Evolutionary conservation across 208 protist genomes (phyloP).

Genomic region (Porcisia deanei): DNA sequence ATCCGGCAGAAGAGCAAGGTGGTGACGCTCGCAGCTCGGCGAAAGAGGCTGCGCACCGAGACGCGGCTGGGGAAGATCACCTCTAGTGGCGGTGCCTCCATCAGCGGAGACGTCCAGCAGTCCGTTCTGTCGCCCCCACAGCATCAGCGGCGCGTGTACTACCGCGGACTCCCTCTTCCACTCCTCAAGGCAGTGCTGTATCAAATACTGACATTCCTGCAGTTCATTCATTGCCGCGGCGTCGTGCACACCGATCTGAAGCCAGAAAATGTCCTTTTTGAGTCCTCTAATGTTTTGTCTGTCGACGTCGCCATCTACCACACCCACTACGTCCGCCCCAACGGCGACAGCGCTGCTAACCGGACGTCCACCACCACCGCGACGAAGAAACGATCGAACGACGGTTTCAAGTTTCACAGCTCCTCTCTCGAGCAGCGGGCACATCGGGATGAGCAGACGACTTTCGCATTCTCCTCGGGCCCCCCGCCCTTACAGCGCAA

Average conservation of each 20-base stretch:
- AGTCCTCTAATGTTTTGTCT: slow-evolving; percentile 49
- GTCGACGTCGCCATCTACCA: slow-evolving; percentile 41
- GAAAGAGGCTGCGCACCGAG: slow-evolving; percentile 30
- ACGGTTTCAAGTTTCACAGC: slow-evolving; percentile 37
- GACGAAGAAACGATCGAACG: slow-evolving; percentile 31
- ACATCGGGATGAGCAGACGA: slow-evolving; percentile 27
- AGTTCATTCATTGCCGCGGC: slow-evolving; percentile 60
- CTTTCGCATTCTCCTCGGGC: background rate
- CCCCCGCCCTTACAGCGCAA: background rate
- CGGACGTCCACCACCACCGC: slow-evolving; percentile 1
- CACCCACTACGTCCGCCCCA: slow-evolving; percentile 23
- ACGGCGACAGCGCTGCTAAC: background rate
- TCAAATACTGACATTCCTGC: slow-evolving; percentile 75
- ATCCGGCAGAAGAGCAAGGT: slow-evolving; percentile 49
- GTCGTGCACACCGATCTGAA: slow-evolving; percentile 88
- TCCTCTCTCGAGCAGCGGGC: slow-evolving; percentile 37
- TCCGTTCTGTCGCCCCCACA: background rate
- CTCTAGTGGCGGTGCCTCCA: background rate
- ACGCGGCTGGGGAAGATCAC: background rate
- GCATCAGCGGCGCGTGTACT: slow-evolving; percentile 34
- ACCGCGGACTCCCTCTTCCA: slow-evolving; percentile 57
- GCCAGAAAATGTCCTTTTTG: slow-evolving; percentile 86
- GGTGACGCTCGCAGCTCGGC: slow-evolving; percentile 22
- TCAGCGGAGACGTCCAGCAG: background rate
- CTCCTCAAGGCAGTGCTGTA: slow-evolving; percentile 65